Base-by-base conservation (phyloP, 2,329 filamentous ascomycete genomes). In the Talaromyces sp. region DNA sequence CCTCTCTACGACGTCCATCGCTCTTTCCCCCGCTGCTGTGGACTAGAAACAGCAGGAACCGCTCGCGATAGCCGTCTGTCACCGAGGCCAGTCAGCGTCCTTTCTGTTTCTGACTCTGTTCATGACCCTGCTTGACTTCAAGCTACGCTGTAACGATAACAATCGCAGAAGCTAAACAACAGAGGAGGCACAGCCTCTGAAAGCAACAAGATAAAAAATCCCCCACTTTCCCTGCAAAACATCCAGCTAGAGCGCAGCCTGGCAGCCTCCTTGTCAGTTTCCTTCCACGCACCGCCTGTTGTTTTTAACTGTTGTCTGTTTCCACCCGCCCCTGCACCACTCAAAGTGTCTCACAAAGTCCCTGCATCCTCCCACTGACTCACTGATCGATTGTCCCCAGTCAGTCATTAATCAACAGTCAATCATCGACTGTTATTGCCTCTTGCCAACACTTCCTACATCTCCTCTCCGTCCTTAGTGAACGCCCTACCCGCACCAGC, bases 401-500 rank as follows among this genome's bases (percentile, higher is more conserved):
- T 58, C 54, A 59, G 13, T 59, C 49, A 33, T 9, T 22, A 27
- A 27, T 27, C 45, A 49, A 49, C 22, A 27, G 47, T 50, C 47
- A 50, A 33, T 52, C 49, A 52, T 33, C 27, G 24, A 31, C 8
- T 33, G 24, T n/a, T 19, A n/a, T 24, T 31, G 14, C 24, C 31
- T 27, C 9, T 24, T 16, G n/a, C 33, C 43, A 35, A 31, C 41
- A 27, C 13, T 37, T 16, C 14, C 19, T n/a, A 24, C 39, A 39
- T 11, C 14, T 61, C 24, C 14, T 35, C 11, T 39, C 16, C 33
- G 8, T 52, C 16, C 31, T 24, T 49, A 61, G 43, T 50, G 41
- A 61, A 61, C 59, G 43, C 59, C 59, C 45, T 50, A 50, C 59
- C 43, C 45, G 59, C 47, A 52, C n/a, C 47, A 61, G 59, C 59